Conservation (phyloP, 2,329 filamentous ascomycete genomes). For the Penicillium oxalicum region DNA sequence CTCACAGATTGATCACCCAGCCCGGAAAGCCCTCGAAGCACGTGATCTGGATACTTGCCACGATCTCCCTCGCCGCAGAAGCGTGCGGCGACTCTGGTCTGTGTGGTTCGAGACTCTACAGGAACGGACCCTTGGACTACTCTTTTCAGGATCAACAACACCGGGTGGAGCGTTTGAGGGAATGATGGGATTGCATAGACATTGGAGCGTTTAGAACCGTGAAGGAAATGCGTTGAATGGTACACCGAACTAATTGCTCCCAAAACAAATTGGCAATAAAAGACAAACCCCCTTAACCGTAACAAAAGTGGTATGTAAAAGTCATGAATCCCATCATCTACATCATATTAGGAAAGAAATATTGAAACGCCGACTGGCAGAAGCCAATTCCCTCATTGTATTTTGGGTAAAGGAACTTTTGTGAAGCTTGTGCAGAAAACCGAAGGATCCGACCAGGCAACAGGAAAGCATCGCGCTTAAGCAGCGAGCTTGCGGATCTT, state of each 20-base stretch:
- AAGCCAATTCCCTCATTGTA: slow-evolving; percentile 23
- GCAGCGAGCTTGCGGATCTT: slow-evolving; percentile 74
- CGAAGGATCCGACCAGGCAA: slow-evolving; percentile 15
- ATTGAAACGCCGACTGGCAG: slow-evolving; percentile 21
- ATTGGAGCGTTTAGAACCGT: slow-evolving; percentile 29
- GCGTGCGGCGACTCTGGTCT: too few relatives aligned
- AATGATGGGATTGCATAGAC: slow-evolving; percentile 23
- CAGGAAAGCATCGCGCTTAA: slow-evolving; percentile 29
- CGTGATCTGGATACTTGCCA: too few relatives aligned
- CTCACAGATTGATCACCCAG: background rate
- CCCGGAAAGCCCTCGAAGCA: background rate
- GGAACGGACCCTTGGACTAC: too few relatives aligned
- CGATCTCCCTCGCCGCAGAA: too few relatives aligned
- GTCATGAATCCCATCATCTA: slow-evolving; percentile 28
- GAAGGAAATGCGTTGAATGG: slow-evolving; percentile 26
- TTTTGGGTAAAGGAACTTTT: slow-evolving; percentile 21
- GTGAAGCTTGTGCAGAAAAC: slow-evolving; percentile 12
- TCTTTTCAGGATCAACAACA: slow-evolving; percentile 1
- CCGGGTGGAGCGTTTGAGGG: slow-evolving; percentile 18
- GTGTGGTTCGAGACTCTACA: too few relatives aligned
- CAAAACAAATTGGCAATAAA: slow-evolving; percentile 3
- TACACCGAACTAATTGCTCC: slow-evolving; percentile 30
- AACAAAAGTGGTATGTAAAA: slow-evolving; percentile 23
- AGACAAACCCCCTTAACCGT: slow-evolving; percentile 15
- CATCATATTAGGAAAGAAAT: slow-evolving; percentile 17